A percentile compares a stretch with the other conserved stretches of the same genome.
Conservation (phyloP, 2,329 filamentous ascomycete species). For the Aureobasidium sp. region DNA sequence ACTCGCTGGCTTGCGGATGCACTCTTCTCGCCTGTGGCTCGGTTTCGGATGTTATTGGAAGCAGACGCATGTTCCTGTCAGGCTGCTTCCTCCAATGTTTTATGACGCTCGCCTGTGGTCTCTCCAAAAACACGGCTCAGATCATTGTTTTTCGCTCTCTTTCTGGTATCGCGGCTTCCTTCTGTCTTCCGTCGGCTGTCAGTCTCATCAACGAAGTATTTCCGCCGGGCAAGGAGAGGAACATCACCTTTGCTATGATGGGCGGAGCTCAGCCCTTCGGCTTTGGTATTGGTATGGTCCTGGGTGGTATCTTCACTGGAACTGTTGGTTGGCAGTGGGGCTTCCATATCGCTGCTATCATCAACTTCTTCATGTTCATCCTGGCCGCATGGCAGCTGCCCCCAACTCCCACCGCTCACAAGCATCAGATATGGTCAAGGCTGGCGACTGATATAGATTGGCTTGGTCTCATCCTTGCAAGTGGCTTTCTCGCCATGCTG, state of each 20-base stretch:
- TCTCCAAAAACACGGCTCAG: conserved; percentile 29
- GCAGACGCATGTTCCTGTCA: conserved; percentile 39
- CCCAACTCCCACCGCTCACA: neutral
- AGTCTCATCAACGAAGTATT: conserved; percentile 40
- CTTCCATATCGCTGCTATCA: conserved; percentile 43
- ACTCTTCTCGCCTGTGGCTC: conserved; percentile 45
- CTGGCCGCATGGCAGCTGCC: conserved; percentile 18
- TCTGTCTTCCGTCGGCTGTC: conserved; percentile 40
- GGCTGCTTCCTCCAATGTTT: conserved; percentile 39
- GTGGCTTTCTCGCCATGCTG: conserved; percentile 42
- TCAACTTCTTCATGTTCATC: conserved; percentile 36
- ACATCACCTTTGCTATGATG: conserved; percentile 46
- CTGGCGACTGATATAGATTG: conserved; percentile 47
- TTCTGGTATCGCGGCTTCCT: conserved; percentile 17
- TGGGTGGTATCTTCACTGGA: conserved; percentile 45
- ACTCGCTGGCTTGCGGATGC: conserved; percentile 39
- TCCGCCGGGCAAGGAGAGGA: conserved; percentile 43
- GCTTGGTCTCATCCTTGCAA: conserved; percentile 44
- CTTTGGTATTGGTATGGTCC: conserved; percentile 44
- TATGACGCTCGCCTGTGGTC: conserved; percentile 39
- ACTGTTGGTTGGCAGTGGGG: conserved; percentile 47
- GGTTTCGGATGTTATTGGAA: conserved; percentile 45
- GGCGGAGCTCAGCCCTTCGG: conserved; percentile 47
- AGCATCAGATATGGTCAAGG: conserved; percentile 20
- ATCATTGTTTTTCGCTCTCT: conserved; percentile 19